Percentiles rank a stretch among this genome's conserved stretches.
phyloP scores from a whole-genome alignment of 257 asterid species.

The Fraxinus quadrangulata region DNA sequence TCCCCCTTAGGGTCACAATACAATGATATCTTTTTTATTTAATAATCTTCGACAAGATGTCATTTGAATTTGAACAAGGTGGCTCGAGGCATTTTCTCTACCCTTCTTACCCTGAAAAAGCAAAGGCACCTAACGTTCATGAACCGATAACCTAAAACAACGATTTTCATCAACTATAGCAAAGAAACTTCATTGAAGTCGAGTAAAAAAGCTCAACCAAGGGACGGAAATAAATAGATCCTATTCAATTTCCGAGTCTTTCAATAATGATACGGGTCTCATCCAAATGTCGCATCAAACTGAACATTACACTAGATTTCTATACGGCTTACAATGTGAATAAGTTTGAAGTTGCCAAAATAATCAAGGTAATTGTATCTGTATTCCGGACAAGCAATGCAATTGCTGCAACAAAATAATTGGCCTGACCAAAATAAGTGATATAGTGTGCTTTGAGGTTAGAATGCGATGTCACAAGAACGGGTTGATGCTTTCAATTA shows the following conservation, averaged over 20 bases:
- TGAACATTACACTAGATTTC: slow-evolving; percentile 9
- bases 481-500: not conserved
- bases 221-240: not conserved
- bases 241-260: not conserved
- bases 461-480: not conserved
- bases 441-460: not conserved
- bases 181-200: no score
- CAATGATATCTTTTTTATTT: no score
- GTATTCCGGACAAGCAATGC: not conserved
- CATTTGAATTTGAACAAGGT: no score
- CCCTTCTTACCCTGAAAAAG: no score
- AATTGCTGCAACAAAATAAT: not conserved
- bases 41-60: no score
- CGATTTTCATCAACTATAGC: no score
- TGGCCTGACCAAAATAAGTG: not conserved
- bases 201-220: not conserved
- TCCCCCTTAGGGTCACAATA: not conserved
- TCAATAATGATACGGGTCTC: not conserved
- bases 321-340: slow-evolving; percentile 16
- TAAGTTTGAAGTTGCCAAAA: not conserved
- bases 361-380: not conserved
- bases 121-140: no score
- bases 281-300: not conserved
- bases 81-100: no score
- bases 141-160: no score